Conservation (phyloP, 768 basidiomycete species). For the Mycena polygramma region DNA sequence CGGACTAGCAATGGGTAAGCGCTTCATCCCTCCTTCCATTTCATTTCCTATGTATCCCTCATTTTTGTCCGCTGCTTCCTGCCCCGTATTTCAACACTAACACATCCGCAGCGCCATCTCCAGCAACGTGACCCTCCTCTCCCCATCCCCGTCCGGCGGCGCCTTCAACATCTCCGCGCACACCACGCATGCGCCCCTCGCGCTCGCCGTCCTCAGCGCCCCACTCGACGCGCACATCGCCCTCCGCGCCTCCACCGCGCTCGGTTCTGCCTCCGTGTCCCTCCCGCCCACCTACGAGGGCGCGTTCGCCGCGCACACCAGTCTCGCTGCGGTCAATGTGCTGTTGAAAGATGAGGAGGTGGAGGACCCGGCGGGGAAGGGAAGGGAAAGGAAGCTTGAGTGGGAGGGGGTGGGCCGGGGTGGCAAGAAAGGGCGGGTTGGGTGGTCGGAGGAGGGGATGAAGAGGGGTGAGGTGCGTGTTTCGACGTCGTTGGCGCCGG, state of each 20-base stretch:
- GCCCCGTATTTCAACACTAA: no score
- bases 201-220: slow-evolving; percentile 12
- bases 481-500: slow-evolving; percentile 14
- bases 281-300: slow-evolving; percentile 32
- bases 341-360: background rate
- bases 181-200: slow-evolving; percentile 18
- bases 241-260: slow-evolving; percentile 19
- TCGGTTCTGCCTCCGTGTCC: slow-evolving; percentile 7
- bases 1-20: slow-evolving; percentile 31
- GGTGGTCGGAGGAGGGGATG: slow-evolving; percentile 30
- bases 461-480: slow-evolving; percentile 15
- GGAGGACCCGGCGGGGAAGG: slow-evolving; percentile 29
- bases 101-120: slow-evolving; percentile 11
- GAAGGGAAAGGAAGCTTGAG: slow-evolving; percentile 14
- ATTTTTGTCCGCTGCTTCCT: no score
- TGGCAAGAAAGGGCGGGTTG: background rate
- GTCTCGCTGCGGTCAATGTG: slow-evolving; percentile 2
- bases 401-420: background rate
- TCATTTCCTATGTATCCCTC: background rate
- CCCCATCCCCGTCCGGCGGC: background rate
- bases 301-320: slow-evolving; percentile 8
- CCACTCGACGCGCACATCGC: slow-evolving; percentile 12
- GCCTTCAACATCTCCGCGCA: slow-evolving; percentile 23
- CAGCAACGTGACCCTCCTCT: slow-evolving; percentile 20
- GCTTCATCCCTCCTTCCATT: background rate